Evolutionary conservation across 1,284 basidiomycete species (phyloP).

Genomic region (Cutaneotrichosporon sp.): DNA sequence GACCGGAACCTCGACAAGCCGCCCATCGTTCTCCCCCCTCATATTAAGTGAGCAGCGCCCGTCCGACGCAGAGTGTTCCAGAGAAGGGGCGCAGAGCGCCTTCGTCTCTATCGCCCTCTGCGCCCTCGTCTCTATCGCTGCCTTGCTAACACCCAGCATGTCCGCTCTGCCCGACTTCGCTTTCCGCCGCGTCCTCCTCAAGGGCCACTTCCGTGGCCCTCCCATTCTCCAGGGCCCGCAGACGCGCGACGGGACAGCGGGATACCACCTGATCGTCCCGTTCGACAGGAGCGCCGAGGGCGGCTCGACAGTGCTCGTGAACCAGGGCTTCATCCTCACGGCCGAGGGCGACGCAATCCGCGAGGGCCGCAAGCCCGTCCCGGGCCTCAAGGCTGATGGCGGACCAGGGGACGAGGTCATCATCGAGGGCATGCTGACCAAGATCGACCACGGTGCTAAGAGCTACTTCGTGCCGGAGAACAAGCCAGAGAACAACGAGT

Average conservation of each 20-base stretch:
- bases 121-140: conserved; percentile 74
- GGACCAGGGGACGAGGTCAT: conserved; percentile 33
- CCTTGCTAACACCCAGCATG: conserved; percentile 2
- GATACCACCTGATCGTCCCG: conserved; percentile 36
- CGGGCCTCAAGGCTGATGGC: conserved; percentile 25
- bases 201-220: conserved; percentile 69
- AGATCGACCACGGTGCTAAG: conserved; percentile 59
- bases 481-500: conserved; percentile 68
- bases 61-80: not conserved
- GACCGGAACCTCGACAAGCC: conserved; percentile 81
- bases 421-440: conserved; percentile 60
- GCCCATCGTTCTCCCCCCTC: conserved; percentile 72
- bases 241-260: conserved; percentile 73
- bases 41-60: conserved; percentile 69
- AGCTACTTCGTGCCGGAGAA: conserved; percentile 80
- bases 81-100: too few relatives aligned
- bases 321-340: conserved; percentile 78
- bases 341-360: conserved; percentile 42
- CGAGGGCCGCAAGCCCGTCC: conserved; percentile 52
- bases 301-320: conserved; percentile 62
- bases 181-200: conserved; percentile 75
- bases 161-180: conserved; percentile 73
- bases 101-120: conserved; percentile 5
- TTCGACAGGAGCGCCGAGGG: conserved; percentile 22
- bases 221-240: conserved; percentile 82